Evolutionary conservation across 2,329 filamentous ascomycete genomes (phyloP), one percentile per base, ranked within the genome.

Genomic region (Trichophyton verrucosum): DNA sequence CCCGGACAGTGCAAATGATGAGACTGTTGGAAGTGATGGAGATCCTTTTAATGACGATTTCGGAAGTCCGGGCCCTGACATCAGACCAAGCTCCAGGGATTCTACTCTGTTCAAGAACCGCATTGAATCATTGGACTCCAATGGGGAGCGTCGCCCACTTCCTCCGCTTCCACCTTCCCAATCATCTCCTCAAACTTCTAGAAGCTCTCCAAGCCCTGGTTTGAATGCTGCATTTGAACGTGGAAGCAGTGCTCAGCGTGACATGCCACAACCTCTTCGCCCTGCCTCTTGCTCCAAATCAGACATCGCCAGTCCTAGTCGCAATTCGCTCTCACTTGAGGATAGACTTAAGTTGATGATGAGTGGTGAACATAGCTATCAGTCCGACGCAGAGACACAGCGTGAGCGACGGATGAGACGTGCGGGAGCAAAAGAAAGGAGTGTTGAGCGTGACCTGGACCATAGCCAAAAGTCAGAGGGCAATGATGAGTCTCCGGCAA

Each of bases 321-420:
- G 86, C 64, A 81, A 81, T 61, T 88, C 84, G 63, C 90, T 96
- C 85, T 84, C 90, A 0, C 78, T 96, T 2, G 90, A 96, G 70
- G 91, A 96, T 70, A 82, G 91, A 53, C 78, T 96, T 58, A 86
- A 87, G 69, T 80, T 95, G 56, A 94, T 96, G 89, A 91, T 92
- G 85, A 81, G 91, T 53, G 75, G 79, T 24, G 88, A 89, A 17
- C 83, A 87, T 60, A 84, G 86, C 61, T 75, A 75, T 46, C 85
- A 84, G 71, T 78, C 80, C 1, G 82, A 83, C 40, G 83, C 81
- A 2, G 84, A 86, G 70, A 80, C 82, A 65, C 86, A 88, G 71
- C 79, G 86, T 57, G 86, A 88, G 73, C 81, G 86, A 62, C 82
- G 85, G 27, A 83, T 88, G 78, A 79, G 86, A 67, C 82, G 86